These are phyloP conservation scores for Saksenaea oblongispora DNA, from an alignment of 371 early-diverging fungal genomes.

Conservation along the genomic window DNA sequence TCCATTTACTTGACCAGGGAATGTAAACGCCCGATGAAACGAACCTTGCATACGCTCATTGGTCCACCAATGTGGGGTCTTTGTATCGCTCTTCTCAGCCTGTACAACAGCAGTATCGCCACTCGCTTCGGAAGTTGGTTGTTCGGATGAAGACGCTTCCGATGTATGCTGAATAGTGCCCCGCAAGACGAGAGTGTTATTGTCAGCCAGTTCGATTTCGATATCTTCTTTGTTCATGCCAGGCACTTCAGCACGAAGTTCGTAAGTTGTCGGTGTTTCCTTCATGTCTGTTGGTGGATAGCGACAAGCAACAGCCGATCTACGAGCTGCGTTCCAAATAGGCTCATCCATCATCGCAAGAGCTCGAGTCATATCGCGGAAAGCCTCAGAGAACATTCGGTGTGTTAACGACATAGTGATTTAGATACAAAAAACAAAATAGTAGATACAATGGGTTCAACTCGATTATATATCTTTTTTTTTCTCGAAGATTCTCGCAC, in stretches of 20 bases:
- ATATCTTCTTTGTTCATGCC: constrained; percentile 39
- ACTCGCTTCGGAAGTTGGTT: background rate
- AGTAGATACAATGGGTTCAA: background rate
- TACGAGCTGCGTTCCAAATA: constrained; percentile 21
- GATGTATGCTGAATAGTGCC: constrained; percentile 18
- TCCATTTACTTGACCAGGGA: constrained; percentile 30
- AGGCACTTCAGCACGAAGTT: constrained; percentile 40
- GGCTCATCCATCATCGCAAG: constrained; percentile 42
- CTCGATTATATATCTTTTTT: too few species aligned
- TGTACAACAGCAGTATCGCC: background rate
- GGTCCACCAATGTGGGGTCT: constrained; percentile 35
- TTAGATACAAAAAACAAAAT: background rate
- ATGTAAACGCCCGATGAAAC: constrained; percentile 33
- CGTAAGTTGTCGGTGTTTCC: constrained; percentile 29
- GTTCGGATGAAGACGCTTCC: constrained; percentile 1
- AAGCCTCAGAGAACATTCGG: constrained; percentile 35
- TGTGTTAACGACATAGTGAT: constrained; percentile 26
- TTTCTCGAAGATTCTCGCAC: too few species aligned
- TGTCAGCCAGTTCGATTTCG: constrained; percentile 34
- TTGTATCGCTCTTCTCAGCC: background rate
- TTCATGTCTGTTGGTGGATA: constrained; percentile 34
- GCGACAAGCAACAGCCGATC: constrained; percentile 11
- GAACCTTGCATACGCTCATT: constrained; percentile 38
- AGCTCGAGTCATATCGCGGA: constrained; percentile 40
- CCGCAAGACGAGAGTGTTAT: constrained; percentile 25